phyloP scores from a whole-genome alignment of 1,284 basidiomycete genomes.

The Puccinia horiana region DNA sequence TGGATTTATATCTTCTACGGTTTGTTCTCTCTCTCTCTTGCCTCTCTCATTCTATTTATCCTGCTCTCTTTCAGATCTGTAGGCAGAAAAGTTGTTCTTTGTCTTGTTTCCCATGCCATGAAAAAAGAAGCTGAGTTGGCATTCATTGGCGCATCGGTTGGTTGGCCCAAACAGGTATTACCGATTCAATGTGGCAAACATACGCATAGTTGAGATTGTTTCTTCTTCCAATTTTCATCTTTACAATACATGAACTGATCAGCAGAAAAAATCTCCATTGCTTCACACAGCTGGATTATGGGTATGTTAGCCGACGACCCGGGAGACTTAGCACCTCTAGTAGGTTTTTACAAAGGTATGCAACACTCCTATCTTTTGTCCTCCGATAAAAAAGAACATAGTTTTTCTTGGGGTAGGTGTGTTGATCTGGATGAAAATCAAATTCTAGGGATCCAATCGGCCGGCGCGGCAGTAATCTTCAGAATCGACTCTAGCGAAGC shows the following conservation, averaged over 20 bases:
- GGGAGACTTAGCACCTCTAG: slow-evolving; percentile 32
- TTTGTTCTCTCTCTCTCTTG: slow-evolving; percentile 3
- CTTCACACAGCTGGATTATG: slow-evolving; percentile 36
- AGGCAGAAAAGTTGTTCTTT: too few species aligned
- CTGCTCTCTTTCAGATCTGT: too few species aligned
- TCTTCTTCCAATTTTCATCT: neutral
- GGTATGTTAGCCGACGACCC: slow-evolving; percentile 45
- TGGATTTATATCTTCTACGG: slow-evolving; percentile 56
- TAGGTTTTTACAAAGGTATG: slow-evolving; percentile 50
- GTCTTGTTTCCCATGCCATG: too few species aligned
- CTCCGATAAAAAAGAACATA: neutral
- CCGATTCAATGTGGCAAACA: slow-evolving; percentile 49
- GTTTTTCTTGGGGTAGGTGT: neutral
- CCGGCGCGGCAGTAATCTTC: slow-evolving; percentile 45
- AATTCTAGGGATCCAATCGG: slow-evolving; percentile 40
- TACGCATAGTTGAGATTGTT: slow-evolving; percentile 36
- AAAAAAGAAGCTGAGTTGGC: neutral
- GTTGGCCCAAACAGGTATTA: slow-evolving; percentile 24
- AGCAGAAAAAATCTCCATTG: too few species aligned
- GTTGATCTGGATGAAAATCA: neutral
- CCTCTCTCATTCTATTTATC: neutral
- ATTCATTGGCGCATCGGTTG: neutral
- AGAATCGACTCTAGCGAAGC: slow-evolving; percentile 47
- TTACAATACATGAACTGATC: neutral
- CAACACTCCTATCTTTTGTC: neutral